Conservation (phyloP, 306 rosid species). For the Castanea crenata region DNA sequence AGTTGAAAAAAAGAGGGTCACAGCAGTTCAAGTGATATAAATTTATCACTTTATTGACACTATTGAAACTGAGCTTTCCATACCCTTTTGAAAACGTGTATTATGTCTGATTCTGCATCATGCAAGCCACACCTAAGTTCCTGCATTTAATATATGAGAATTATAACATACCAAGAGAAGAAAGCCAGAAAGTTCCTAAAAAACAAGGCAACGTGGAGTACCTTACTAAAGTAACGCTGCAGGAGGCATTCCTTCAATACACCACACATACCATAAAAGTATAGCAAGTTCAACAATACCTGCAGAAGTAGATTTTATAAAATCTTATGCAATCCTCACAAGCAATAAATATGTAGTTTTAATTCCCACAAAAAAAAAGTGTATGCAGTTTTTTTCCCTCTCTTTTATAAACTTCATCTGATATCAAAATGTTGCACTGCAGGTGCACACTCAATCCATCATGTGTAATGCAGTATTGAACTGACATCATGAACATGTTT, state of each 20-base stretch:
- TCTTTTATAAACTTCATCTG: neutral
- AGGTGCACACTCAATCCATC: neutral
- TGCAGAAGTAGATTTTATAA: slow-evolving; percentile 24
- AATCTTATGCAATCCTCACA: slow-evolving; percentile 3
- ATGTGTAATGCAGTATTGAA: neutral
- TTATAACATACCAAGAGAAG: slow-evolving; percentile 6
- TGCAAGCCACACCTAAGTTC: slow-evolving; percentile 71
- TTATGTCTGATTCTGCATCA: slow-evolving; percentile 56
- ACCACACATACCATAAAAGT: slow-evolving; percentile 84
- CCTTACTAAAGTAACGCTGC: slow-evolving; percentile 87
- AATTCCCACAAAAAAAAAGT: neutral
- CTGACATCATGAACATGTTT: neutral
- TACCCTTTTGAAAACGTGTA: slow-evolving; percentile 76
- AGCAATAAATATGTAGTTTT: neutral
- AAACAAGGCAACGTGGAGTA: slow-evolving; percentile 22
- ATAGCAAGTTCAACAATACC: slow-evolving; percentile 70
- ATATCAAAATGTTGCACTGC: neutral
- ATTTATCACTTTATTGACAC: neutral
- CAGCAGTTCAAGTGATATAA: neutral
- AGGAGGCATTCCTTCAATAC: slow-evolving; percentile 84
- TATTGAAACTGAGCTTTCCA: slow-evolving; percentile 25
- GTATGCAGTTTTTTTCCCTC: neutral
- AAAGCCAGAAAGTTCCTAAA: neutral
- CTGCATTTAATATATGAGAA: slow-evolving; percentile 29
- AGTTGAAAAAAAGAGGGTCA: slow-evolving; percentile 20